Evolutionary conservation across 768 basidiomycete genomes (phyloP).

Genomic region (Rossbeevera mucosa): DNA sequence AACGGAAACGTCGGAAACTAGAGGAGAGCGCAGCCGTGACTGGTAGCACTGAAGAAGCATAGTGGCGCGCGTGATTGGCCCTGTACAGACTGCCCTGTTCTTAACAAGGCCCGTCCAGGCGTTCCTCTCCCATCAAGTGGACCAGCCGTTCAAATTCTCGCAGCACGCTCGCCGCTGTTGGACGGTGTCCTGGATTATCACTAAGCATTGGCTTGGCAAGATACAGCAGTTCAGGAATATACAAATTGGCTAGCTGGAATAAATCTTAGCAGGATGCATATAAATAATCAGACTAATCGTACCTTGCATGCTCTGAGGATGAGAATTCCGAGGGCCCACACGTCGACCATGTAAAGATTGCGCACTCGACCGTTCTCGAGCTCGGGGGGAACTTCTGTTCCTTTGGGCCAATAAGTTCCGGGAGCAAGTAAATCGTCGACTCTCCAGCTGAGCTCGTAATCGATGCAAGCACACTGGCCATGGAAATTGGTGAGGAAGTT

Average conservation of each 20-base stretch:
- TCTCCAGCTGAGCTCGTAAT: conserved; percentile 62
- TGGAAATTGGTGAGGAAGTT: conserved; percentile 66
- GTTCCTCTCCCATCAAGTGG: conserved; percentile 36
- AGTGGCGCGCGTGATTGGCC: conserved; percentile 3
- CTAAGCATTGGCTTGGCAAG: conserved; percentile 60
- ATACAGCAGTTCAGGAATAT: conserved; percentile 55
- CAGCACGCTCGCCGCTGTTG: conserved; percentile 45
- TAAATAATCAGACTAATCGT: conserved; percentile 13
- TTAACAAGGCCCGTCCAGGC: conserved; percentile 20
- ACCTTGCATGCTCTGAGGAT: conserved; percentile 66
- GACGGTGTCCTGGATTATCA: conserved; percentile 46
- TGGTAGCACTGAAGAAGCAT: conserved; percentile 6
- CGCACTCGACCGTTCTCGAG: conserved; percentile 45
- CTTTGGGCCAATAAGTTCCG: conserved; percentile 41
- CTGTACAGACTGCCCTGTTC: not conserved
- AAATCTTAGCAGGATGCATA: conserved; percentile 2
- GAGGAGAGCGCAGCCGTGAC: conserved; percentile 35
- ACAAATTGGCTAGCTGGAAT: conserved; percentile 49
- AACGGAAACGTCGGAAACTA: conserved; percentile 73
- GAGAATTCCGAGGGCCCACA: conserved; percentile 67
- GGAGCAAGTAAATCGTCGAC: conserved; percentile 40
- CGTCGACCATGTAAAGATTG: conserved; percentile 68
- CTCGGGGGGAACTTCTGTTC: conserved; percentile 71
- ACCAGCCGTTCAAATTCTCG: conserved; percentile 49
- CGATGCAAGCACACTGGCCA: conserved; percentile 67